These are phyloP conservation scores for Brassica rapa DNA, from an alignment of 345 rosid species.

Conservation along the genomic window DNA sequence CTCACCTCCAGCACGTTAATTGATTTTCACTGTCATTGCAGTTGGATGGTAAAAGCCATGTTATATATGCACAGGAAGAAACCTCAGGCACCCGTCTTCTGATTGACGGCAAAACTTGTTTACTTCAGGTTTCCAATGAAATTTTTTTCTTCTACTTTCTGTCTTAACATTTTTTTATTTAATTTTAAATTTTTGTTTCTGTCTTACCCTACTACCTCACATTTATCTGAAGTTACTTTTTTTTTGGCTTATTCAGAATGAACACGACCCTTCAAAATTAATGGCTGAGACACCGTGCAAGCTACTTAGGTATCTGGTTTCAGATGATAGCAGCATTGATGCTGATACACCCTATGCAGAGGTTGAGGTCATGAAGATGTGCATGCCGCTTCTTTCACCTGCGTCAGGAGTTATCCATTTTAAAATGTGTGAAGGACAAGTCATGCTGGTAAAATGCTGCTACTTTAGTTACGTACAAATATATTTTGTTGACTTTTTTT, in stretches of 20 bases:
- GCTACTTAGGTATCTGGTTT: slow-evolving; percentile 84
- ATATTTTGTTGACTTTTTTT: background rate
- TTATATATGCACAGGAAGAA: slow-evolving; percentile 99
- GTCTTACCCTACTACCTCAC: slow-evolving; percentile 1
- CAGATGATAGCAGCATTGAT: slow-evolving; percentile 86
- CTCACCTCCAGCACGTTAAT: slow-evolving; percentile 12
- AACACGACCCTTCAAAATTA: slow-evolving; percentile 97
- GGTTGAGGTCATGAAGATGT: slow-evolving; percentile 99
- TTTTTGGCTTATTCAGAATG: slow-evolving; percentile 60
- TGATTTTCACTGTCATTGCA: slow-evolving; percentile 40
- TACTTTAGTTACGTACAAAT: slow-evolving; percentile 2
- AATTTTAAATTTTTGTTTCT: background rate
- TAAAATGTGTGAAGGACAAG: slow-evolving; percentile 97
- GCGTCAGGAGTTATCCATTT: slow-evolving; percentile 87
- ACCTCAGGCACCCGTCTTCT: slow-evolving; percentile 99
- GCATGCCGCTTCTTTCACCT: slow-evolving; percentile 99
- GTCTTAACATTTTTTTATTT: too few species aligned
- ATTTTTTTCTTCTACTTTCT: background rate
- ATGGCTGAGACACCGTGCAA: slow-evolving; percentile 99
- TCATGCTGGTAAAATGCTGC: slow-evolving; percentile 73
- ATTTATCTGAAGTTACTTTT: background rate
- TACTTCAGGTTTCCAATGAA: slow-evolving; percentile 64
- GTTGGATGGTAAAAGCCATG: slow-evolving; percentile 99
- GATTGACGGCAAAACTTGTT: slow-evolving; percentile 98
- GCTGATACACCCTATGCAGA: slow-evolving; percentile 94